Evolutionary conservation across 2,329 filamentous ascomycete species (phyloP).

Genomic region (Fusarium tuaranense): DNA sequence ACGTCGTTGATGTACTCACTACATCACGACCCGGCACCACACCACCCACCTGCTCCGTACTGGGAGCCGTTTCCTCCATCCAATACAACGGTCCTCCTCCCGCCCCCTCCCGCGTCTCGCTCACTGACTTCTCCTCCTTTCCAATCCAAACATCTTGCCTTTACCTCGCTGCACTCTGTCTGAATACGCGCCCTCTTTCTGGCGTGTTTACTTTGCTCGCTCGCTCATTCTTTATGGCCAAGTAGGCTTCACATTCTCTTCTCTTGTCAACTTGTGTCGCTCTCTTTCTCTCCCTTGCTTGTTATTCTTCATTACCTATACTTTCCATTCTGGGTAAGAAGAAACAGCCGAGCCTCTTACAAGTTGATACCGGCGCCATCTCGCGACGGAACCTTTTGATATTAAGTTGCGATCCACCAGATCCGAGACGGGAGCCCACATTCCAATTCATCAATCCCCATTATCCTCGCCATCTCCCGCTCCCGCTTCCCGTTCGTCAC

Average conservation of each 20-base stretch:
- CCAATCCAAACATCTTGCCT: constrained; percentile 4
- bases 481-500: constrained; percentile 18
- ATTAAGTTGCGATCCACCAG: constrained; percentile 29
- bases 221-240: constrained; percentile 22
- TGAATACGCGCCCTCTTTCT: constrained; percentile 22
- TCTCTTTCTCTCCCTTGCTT: constrained; percentile 11
- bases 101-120: constrained; percentile 27
- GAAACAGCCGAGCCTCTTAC: constrained; percentile 14
- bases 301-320: constrained; percentile 10
- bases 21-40: constrained; percentile 1
- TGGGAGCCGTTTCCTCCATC: not conserved
- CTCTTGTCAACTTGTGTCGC: constrained; percentile 24
- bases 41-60: constrained; percentile 9
- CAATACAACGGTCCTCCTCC: constrained; percentile 34
- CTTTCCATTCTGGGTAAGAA: constrained; percentile 37
- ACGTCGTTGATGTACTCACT: constrained; percentile 19
- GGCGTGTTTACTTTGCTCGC: constrained; percentile 18
- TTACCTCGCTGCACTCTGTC: constrained; percentile 11
- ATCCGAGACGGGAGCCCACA: constrained; percentile 32
- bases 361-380: constrained; percentile 26
- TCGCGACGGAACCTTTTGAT: constrained; percentile 25
- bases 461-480: constrained; percentile 5
- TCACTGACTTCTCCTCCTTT: constrained; percentile 13
- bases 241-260: constrained; percentile 26
- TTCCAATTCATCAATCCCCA: constrained; percentile 27